Base-by-base conservation (phyloP, 768 basidiomycete species). In the Rhodotorula diobovata region DNA sequence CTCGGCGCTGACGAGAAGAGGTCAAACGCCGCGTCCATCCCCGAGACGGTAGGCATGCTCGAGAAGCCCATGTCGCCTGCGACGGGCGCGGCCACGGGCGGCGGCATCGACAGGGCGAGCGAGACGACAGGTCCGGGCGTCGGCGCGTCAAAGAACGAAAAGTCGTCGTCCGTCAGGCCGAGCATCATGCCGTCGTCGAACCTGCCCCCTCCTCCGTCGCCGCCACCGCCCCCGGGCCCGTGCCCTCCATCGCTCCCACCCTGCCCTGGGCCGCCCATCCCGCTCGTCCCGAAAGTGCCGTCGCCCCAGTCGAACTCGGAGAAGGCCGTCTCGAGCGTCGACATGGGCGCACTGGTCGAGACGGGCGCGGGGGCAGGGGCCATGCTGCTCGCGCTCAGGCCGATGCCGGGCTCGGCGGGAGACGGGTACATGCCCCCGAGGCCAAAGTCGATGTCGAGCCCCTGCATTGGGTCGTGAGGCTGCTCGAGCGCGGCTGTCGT, bases 101-200 rank as follows among this genome's bases (percentile, higher is more conserved):
- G 34, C 58, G 64, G 32, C 28, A 21, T 61, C 43, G 64, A 34
- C 25, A 55, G 50, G n/a, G 39, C 50, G 58, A 63, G 51, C 15
- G 67, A 9, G 8, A 23, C n/a, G 30, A n/a, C 34, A 25, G 66
- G 50, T 23, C 54, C 30, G 50, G 57, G 51, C 34, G 62, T 39
- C 12, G 69, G 67, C 15, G 63, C 63, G 48, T 75, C 73, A 61
- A 75, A 75, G 54, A 71, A 75, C 4, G 73, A 75, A 18, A 75
- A 75, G 61, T 75, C 73, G 61, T 75, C 73, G 60, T 75, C 73
- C 4, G 70, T 75, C 25, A 75, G 58, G 15, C 61, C 61, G 39
- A 71, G 67, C n/a, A 75, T 46, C 46, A 71, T 60, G 2, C 64
- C 61, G 51, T 75, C 73, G 57, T 75, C 73, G 48, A 34, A 71